Base-by-base conservation (phyloP, 129 eudicot species). In the Kitagawia praeruptora region DNA sequence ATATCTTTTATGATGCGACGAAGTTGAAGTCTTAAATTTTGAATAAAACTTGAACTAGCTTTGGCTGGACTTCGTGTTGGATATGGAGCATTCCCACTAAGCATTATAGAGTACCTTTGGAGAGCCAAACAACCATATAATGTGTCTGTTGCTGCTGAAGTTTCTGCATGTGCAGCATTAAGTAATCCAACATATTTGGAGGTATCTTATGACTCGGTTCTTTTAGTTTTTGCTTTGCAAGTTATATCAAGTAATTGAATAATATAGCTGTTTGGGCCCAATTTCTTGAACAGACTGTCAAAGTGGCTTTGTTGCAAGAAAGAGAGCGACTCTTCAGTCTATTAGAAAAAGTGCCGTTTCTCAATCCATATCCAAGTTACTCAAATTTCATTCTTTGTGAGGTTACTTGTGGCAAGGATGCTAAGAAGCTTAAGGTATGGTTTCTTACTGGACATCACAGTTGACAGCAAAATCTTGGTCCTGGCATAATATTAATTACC, bases 101-200 rank as follows among this genome's bases (percentile, higher is more conserved):
- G 99, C 84, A 90, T 92, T 72, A 96, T 96, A 53, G 91, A 90
- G 79, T 96, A 85, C 67, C 80, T 96, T 6, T 96, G 99, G 99
- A 89, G 99, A 84, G 99, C 98, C 61, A 96, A 96, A 80, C 99
- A 96, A 80, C 99, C 99, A 48, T 96, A 96, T 87, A 96, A 96
- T 56, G 99, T 96, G 54, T 96, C 99, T 82, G 99, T 95, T 87
- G 99, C 99, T 77, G 99, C 99, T 72, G 99, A 96, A 90, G 78
- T 96, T 78, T 86, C 99, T 75, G 99, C 99, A 18, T 92, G 99
- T 80, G 99, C 99, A 14, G 99, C 99, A 63, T 85, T 96, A 78
- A 78, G 27, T 80, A 96, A 96, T 84, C 94, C 99, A 23, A 77
- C 80, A 18, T 96, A 96, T 89, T 84, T 96, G 78, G 99, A 96